Percentiles rank a stretch among this genome's conserved stretches.
These are phyloP conservation scores for Phyllosticta capitalensis DNA, from an alignment of 2,329 filamentous ascomycete species.

Conservation along the genomic window DNA sequence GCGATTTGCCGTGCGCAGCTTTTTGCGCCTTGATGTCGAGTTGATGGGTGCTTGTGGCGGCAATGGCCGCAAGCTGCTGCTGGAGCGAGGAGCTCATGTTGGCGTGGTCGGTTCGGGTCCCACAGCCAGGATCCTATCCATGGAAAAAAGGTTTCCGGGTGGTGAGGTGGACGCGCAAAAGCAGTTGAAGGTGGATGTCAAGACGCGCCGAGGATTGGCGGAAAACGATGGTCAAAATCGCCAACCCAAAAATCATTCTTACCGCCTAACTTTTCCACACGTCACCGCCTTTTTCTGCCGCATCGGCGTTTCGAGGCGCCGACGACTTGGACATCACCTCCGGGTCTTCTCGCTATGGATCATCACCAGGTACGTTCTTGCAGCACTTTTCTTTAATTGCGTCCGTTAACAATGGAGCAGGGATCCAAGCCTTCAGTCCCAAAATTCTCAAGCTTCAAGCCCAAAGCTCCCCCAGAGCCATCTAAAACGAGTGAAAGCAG, in stretches of 20 bases:
- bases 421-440: conserved; percentile 39
- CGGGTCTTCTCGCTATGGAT: background rate
- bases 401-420: conserved; percentile 10
- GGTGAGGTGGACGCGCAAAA: conserved; percentile 12
- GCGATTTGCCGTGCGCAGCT: conserved; percentile 81
- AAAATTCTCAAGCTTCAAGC: conserved; percentile 67
- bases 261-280: conserved; percentile 1
- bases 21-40: conserved; percentile 91
- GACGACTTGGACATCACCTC: conserved; percentile 1
- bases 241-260: conserved; percentile 2
- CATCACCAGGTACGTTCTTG: conserved; percentile 2
- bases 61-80: conserved; percentile 87
- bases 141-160: conserved; percentile 16
- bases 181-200: background rate
- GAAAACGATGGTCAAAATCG: background rate
- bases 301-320: background rate
- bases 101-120: conserved; percentile 6
- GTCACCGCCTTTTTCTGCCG: conserved; percentile 1
- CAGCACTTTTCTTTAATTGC: background rate
- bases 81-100: conserved; percentile 79
- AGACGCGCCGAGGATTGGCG: background rate
- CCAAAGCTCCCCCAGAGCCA: conserved; percentile 26
- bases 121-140: conserved; percentile 15
- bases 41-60: conserved; percentile 78
- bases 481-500: conserved; percentile 9